Base-by-base conservation (phyloP, 1,284 basidiomycete species). In the Cystobasidium sp. region DNA sequence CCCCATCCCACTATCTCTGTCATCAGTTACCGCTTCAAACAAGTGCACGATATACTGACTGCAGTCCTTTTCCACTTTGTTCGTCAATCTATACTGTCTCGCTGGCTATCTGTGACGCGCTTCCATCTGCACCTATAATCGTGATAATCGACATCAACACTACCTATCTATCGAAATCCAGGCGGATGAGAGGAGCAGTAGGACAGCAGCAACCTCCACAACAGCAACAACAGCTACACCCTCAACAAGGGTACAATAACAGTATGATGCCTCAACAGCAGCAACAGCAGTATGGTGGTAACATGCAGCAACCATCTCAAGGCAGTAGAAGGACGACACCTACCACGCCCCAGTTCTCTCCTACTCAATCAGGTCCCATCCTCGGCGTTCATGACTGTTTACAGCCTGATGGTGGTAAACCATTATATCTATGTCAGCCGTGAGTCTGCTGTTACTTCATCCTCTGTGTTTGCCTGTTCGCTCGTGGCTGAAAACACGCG, bases 391-490 rank as follows among this genome's bases (percentile, higher is more conserved):
- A 74, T 43, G 78, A 78, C 46, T 69, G 65, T 58, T 47, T 69
- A 49, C 72, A 74, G 39, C 49, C 52, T 41, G 64, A 68, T 56
- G 67, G 77, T 58, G 61, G 76, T 44, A 81, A 91, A 79, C 91
- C 93, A 0, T 85, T 97, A 41, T 96, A 94, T 82, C 86, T 96
- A n/a, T 93, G 91, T 82, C 92, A 91, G 79, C 94, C 94, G 4
- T 76, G 49, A 43, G 75, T 69, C 10, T 39, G n/a, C 16, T 18
- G 7, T 9, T 18, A 14, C 2, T 20, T 52, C 47, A 14, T n/a
- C 31, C 18, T 12, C 46, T 10, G 47, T 44, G 41, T 51, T 3
- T 44, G 16, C 10, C 20, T 41, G 20, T 37, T 14, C 18, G 46
- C 63, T 24, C 41, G 47, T 18, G 10, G 41, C n/a, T 51, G 53